Evolutionary conservation across 1,284 basidiomycete species (phyloP).

Genomic region (Leucoagaricus sp.): DNA sequence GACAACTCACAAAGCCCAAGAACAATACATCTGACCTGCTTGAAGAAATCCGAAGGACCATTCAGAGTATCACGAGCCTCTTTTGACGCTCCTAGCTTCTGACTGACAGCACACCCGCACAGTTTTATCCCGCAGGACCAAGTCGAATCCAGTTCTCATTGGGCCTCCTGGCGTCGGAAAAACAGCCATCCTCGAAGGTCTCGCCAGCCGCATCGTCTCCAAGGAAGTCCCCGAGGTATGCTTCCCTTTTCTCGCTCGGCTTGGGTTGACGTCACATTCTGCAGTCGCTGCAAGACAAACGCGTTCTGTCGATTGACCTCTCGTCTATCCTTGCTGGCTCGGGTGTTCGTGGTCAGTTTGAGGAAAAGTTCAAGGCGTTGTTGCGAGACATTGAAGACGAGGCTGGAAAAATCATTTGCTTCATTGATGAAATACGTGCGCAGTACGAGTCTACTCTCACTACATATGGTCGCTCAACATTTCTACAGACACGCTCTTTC

Average conservation of each 20-base stretch:
- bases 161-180: constrained; percentile 88
- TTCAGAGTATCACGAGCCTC: constrained; percentile 80
- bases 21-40: constrained; percentile 6
- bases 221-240: constrained; percentile 89
- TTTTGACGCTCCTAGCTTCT: neutral
- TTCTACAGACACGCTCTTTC: constrained; percentile 69
- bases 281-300: constrained; percentile 80
- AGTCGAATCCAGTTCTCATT: constrained; percentile 87
- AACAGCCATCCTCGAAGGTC: constrained; percentile 90
- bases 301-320: constrained; percentile 82
- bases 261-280: constrained; percentile 7
- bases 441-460: constrained; percentile 23
- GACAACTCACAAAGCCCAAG: neutral
- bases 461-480: neutral
- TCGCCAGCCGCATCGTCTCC: constrained; percentile 86
- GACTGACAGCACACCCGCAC: constrained; percentile 18
- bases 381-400: constrained; percentile 87
- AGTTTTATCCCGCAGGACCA: constrained; percentile 81
- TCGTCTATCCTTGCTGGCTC: constrained; percentile 85
- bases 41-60: constrained; percentile 84
- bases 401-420: constrained; percentile 79
- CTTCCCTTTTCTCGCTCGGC: neutral
- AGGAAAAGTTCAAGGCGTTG: constrained; percentile 89
- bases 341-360: constrained; percentile 88
- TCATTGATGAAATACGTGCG: constrained; percentile 91